A percentile compares a stretch with the other conserved stretches of the same genome.
These are phyloP conservation scores for Coemansia reversa DNA, from an alignment of 192 early-diverging fungal species.

Conservation along the genomic window DNA sequence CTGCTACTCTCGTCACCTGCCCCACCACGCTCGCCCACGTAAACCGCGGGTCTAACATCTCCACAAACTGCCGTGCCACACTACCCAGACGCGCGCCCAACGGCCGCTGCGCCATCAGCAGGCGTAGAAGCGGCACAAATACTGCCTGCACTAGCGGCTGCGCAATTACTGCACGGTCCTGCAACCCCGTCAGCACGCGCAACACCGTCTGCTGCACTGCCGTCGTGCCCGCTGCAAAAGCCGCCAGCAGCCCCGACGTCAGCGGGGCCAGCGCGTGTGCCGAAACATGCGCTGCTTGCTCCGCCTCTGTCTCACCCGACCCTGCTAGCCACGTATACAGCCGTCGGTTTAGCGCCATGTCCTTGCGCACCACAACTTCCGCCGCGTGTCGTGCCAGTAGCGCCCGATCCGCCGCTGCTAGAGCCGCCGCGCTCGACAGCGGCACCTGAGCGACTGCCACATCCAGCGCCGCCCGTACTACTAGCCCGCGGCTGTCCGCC, in stretches of 20 bases:
- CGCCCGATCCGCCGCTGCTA: constrained; percentile 53
- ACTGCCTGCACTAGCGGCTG: constrained; percentile 70
- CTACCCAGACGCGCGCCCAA: constrained; percentile 63
- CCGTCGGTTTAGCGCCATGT: constrained; percentile 91
- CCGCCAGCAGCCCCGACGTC: constrained; percentile 58
- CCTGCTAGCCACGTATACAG: constrained; percentile 91
- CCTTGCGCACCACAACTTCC: constrained; percentile 79
- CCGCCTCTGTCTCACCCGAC: constrained; percentile 49
- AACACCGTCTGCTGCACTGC: constrained; percentile 59
- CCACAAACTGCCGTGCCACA: constrained; percentile 85
- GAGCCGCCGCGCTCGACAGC: constrained; percentile 40
- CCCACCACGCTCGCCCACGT: constrained; percentile 74
- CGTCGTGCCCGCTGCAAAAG: constrained; percentile 48
- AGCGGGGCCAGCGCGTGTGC: constrained; percentile 56
- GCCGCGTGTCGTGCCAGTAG: constrained; percentile 71
- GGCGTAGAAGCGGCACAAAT: constrained; percentile 69
- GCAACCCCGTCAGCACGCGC: constrained; percentile 79
- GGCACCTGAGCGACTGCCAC: constrained; percentile 63
- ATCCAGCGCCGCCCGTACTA: constrained; percentile 82
- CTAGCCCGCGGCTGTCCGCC: constrained; percentile 72
- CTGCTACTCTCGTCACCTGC: constrained; percentile 50
- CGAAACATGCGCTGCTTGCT: constrained; percentile 58
- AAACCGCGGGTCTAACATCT: constrained; percentile 84
- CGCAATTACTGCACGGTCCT: constrained; percentile 84
- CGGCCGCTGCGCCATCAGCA: constrained; percentile 57